Base-by-base conservation (phyloP, 2,329 filamentous ascomycete species). In the Penicillium occitanis region DNA sequence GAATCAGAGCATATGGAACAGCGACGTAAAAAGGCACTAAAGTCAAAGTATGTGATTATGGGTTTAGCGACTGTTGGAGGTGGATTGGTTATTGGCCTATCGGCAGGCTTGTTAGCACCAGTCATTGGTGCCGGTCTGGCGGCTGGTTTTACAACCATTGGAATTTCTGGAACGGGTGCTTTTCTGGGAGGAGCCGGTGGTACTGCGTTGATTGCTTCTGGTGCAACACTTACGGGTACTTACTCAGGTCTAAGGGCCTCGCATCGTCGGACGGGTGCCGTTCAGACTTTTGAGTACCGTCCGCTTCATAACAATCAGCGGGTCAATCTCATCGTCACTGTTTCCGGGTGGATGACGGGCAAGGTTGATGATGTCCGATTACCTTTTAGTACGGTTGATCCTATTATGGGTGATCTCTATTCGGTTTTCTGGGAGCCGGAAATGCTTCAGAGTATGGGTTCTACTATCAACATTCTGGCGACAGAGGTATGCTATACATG, bases 331-430 rank as follows among this genome's bases (percentile, higher is more conserved):
- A 95, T 99, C 69, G 88, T 99, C 46, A 98, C 95, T 0, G 88
- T 99, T 35, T 93, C 94, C 0, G 95, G 95, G 3, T 99, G 95
- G 95, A 96, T 99, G 91, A 97, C 92, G 48, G 95, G 96, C 73
- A 98, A 96, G 75, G 89, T 96, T 63, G 95, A 99, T 79, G 95
- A 99, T 77, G 93, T 99, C 60, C 91, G 95, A 67, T 80, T 99
- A 73, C 95, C 95, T 7, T 99, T 91, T 79, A 97, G 93, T 81
- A 99, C 96, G 0, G 90, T 99, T 6, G 93, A 99, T 77, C 92
- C 96, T 0, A 87, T 98, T 69, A 99, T 99, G 95, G 95, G 95
- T 13, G 95, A 99, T 75, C 89, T 99, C 17, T 99, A 99, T 80
- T 97, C 94, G 0, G 90, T 99, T 11, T 83, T 96, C 66, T 99